These are phyloP conservation scores for Lentinula novae-zelandiae DNA, from an alignment of 1,284 basidiomycete genomes.

Conservation along the genomic window DNA sequence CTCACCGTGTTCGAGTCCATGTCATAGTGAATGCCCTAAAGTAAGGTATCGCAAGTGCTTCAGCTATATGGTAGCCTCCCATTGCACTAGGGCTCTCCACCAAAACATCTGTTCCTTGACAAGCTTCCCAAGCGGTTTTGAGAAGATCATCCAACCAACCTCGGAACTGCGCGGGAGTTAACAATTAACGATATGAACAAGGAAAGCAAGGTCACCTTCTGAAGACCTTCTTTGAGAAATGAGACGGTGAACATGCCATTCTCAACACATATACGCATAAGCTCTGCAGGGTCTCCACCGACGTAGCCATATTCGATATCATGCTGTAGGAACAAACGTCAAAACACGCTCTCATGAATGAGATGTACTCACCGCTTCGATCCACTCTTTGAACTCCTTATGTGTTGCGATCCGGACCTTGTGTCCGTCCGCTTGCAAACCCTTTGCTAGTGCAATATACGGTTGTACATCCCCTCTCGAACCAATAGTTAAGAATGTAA, in stretches of 20 bases:
- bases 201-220: slow-evolving; percentile 56
- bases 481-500: slow-evolving; percentile 94
- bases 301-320: slow-evolving; percentile 93
- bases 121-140: slow-evolving; percentile 92
- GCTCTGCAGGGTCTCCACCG: slow-evolving; percentile 94
- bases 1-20: slow-evolving; percentile 71
- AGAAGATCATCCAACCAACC: slow-evolving; percentile 96
- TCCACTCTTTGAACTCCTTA: slow-evolving; percentile 92
- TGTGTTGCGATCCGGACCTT: slow-evolving; percentile 86
- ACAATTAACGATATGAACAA: slow-evolving; percentile 5
- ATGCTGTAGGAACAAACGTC: slow-evolving; percentile 44
- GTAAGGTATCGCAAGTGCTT: slow-evolving; percentile 90
- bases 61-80: slow-evolving; percentile 98
- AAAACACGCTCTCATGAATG: slow-evolving; percentile 2
- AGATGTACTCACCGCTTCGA: slow-evolving; percentile 73
- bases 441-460: slow-evolving; percentile 92
- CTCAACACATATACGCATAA: slow-evolving; percentile 93
- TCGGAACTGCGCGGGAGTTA: slow-evolving; percentile 63
- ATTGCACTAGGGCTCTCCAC: slow-evolving; percentile 96
- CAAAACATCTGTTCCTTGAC: slow-evolving; percentile 90
- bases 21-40: slow-evolving; percentile 91
- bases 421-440: slow-evolving; percentile 88
- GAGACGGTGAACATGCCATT: slow-evolving; percentile 96
- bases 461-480: slow-evolving; percentile 93
- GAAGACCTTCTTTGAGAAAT: slow-evolving; percentile 87